Percentiles rank a stretch among this genome's conserved stretches.
These are phyloP conservation scores for Lepidium didymum DNA, from an alignment of 345 rosid genomes.

Conservation along the genomic window DNA sequence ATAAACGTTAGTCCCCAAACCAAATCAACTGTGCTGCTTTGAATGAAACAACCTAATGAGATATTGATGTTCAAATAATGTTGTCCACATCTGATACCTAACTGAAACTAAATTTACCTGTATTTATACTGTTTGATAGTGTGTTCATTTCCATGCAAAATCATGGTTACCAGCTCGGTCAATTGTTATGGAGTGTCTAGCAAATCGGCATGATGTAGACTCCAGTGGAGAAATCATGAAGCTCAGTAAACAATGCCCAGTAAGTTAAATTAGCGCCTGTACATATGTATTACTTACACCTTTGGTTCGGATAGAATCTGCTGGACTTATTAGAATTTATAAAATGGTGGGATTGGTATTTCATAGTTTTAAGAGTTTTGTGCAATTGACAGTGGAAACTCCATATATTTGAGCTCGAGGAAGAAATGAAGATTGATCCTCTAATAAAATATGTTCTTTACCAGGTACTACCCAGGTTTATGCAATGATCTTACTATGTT, in stretches of 20 bases:
- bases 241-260: conserved; percentile 59
- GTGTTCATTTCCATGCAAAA: conserved; percentile 53
- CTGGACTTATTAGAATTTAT: not conserved
- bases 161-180: conserved; percentile 91
- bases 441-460: conserved; percentile 69
- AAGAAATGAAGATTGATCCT: conserved; percentile 67
- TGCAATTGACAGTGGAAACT: conserved; percentile 65
- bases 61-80: not conserved
- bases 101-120: not conserved
- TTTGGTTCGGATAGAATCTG: not conserved
- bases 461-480: conserved; percentile 32
- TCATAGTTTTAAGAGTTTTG: not conserved
- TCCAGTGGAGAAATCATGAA: conserved; percentile 80
- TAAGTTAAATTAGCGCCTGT: conserved; percentile 31
- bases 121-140: conserved; percentile 32
- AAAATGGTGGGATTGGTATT: not conserved
- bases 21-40: not conserved
- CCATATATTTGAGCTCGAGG: conserved; percentile 72
- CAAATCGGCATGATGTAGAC: conserved; percentile 43
- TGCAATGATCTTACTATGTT: not conserved
- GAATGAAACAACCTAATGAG: not conserved
- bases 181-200: conserved; percentile 63
- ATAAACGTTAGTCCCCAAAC: not conserved
- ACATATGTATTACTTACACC: not conserved
- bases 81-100: not conserved